phyloP scores from a whole-genome alignment of 2,329 filamentous ascomycete genomes.

The Nakataea oryzae region DNA sequence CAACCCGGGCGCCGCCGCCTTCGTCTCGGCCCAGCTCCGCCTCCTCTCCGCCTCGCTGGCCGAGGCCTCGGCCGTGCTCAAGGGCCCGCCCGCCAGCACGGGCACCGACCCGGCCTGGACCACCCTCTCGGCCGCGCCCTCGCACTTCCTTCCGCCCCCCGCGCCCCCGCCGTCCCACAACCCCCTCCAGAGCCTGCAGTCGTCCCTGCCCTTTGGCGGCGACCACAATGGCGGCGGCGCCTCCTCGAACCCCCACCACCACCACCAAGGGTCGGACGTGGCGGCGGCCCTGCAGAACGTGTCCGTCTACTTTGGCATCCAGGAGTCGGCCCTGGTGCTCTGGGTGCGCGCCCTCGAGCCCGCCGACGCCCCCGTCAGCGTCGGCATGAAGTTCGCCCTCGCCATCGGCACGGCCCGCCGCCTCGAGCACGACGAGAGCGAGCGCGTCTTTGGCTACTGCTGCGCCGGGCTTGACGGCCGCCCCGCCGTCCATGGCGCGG shows the following conservation, averaged over 20 bases:
- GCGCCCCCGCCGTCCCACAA: constrained; percentile 9
- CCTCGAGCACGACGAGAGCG: constrained; percentile 69
- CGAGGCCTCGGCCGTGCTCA: constrained; percentile 40
- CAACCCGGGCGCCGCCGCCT: constrained; percentile 33
- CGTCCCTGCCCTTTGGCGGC: neutral
- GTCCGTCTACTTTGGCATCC: constrained; percentile 63
- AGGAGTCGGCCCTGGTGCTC: constrained; percentile 60
- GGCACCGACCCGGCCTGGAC: constrained; percentile 32
- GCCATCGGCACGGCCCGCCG: constrained; percentile 56
- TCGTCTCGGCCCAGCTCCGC: constrained; percentile 44
- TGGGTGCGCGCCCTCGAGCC: constrained; percentile 61
- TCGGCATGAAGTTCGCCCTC: constrained; percentile 57
- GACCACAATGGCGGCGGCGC: neutral
- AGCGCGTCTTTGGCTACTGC: constrained; percentile 60
- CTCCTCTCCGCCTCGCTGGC: constrained; percentile 43
- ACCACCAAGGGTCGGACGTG: constrained; percentile 27
- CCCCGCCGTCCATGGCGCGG: neutral
- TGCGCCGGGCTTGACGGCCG: constrained; percentile 13
- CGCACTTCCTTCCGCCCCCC: constrained; percentile 29
- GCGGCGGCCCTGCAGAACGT: constrained; percentile 25
- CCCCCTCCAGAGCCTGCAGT: neutral
- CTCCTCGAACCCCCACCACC: constrained; percentile 16
- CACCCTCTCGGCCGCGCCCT: constrained; percentile 28
- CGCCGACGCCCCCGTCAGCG: constrained; percentile 47
- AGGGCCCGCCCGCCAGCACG: constrained; percentile 39